Percentiles rank a stretch among this genome's conserved stretches.
These are phyloP conservation scores for Leishmania tropica DNA, from an alignment of 208 protist species.

Conservation along the genomic window DNA sequence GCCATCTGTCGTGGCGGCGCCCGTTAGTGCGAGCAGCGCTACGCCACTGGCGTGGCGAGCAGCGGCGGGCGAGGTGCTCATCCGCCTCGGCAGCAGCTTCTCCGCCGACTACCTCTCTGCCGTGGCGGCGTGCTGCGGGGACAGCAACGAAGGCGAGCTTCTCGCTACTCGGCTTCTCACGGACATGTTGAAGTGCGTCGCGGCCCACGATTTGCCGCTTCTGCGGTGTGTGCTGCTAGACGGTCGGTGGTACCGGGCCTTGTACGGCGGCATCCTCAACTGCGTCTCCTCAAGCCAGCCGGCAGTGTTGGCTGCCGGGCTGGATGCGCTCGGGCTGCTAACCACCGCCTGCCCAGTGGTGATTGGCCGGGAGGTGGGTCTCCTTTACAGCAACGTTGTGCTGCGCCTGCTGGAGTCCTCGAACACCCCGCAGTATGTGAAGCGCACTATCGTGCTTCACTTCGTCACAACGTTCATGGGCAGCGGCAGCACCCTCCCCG, in stretches of 20 bases:
- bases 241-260: constrained; percentile 57
- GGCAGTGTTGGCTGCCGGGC: constrained; percentile 84
- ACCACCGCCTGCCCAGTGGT: constrained; percentile 42
- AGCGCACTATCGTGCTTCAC: constrained; percentile 86
- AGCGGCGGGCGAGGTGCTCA: constrained; percentile 43
- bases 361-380: constrained; percentile 87
- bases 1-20: constrained; percentile 17
- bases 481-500: constrained; percentile 9
- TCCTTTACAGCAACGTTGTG: constrained; percentile 92
- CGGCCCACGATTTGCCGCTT: constrained; percentile 29
- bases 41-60: constrained; percentile 19
- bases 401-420: constrained; percentile 92
- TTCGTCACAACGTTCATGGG: constrained; percentile 73
- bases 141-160: constrained; percentile 70
- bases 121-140: constrained; percentile 67
- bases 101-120: constrained; percentile 68
- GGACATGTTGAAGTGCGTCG: constrained; percentile 53
- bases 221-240: constrained; percentile 42
- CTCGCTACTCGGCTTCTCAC: constrained; percentile 66
- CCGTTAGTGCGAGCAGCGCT: constrained; percentile 22
- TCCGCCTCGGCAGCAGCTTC: constrained; percentile 50
- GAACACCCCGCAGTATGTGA: constrained; percentile 85
- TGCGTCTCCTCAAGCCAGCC: constrained; percentile 86
- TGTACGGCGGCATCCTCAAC: constrained; percentile 89
- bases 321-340: constrained; percentile 90